Evolutionary conservation across 2,329 filamentous ascomycete genomes (phyloP), one percentile per base, ranked within the genome.

Genomic region (Huntiella savannae): DNA sequence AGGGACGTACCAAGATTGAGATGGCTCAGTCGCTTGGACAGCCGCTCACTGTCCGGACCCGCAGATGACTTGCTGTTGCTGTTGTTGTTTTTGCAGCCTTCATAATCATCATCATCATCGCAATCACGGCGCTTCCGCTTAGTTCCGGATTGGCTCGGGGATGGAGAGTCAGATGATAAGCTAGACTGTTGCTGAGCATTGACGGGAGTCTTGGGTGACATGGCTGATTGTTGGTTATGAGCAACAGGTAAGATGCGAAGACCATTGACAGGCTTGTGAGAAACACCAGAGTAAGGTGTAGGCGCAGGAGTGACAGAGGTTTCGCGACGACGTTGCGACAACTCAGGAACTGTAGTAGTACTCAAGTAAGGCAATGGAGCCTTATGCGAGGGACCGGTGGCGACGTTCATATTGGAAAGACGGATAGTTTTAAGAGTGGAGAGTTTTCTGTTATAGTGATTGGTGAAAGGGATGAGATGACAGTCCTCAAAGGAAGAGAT

Each of bases 1-100:
- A 42, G 41, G 38, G 48, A 60, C 66, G 47, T 74, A 91, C 85
- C 82, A 53, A 95, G 64, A 59, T 87, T 86, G 47, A 95, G 70
- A 44, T 82, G 66, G 58, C 84, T 82, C 60, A 95, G 70, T 53
- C 81, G 73, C 66, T 95, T 95, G 40, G 81, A 80, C 52, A 95
- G 71, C 45, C 86, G 79, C 63, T 92, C 74, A 28, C 8, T 28
- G 7, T 28, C 22, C 22, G 3, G 22, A 28, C 22, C 22, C 5
- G 22, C 2, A 28, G 22, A 28, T 10, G 22, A 28, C 22, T 28
- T 28, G 8, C 10, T 10, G 53, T 73, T 76, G 55, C 73, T 68
- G 50, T 73, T 71, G 11, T 61, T 59, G 45, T 75, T 70, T 28
- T 46, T 40, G 12, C 16, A 34, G 38, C 34, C n/a, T 8, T 8